phyloP scores from a whole-genome alignment of 495 filamentous ascomycete genomes.

The Letharia columbiana region DNA sequence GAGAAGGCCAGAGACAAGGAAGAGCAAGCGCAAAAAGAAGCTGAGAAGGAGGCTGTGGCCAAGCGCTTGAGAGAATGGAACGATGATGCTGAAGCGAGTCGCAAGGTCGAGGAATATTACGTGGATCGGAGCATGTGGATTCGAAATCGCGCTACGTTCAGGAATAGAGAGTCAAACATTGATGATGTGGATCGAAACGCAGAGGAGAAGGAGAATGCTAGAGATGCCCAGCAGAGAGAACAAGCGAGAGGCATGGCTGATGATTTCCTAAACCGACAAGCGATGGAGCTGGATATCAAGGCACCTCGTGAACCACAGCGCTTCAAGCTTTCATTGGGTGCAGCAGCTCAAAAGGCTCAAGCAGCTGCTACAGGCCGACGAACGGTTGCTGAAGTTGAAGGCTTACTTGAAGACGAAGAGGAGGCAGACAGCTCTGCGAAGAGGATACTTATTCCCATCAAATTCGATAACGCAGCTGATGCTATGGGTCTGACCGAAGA shows the following conservation, averaged over 20 bases:
- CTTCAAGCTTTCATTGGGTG: constrained; percentile 90
- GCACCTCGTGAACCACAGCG: constrained; percentile 66
- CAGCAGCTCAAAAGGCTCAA: constrained; percentile 73
- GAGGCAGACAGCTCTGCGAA: constrained; percentile 62
- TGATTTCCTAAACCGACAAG: constrained; percentile 83
- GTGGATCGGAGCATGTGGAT: constrained; percentile 76
- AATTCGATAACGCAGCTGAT: constrained; percentile 69
- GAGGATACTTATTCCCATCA: constrained; percentile 82
- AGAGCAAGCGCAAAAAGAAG: constrained; percentile 47
- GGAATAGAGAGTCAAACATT: constrained; percentile 58
- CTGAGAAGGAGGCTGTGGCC: constrained; percentile 64
- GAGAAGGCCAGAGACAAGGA: constrained; percentile 70
- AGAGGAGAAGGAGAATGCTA: constrained; percentile 65
- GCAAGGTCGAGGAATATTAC: constrained; percentile 76
- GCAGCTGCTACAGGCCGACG: constrained; percentile 60
- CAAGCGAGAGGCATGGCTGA: constrained; percentile 82
- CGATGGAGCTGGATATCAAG: constrained; percentile 66
- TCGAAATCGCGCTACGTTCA: constrained; percentile 65
- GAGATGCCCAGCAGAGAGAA: constrained; percentile 61
- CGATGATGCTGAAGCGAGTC: constrained; percentile 68
- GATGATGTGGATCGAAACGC: constrained; percentile 75
- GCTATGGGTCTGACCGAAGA: constrained; percentile 68
- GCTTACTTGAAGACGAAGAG: constrained; percentile 87
- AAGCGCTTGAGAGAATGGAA: constrained; percentile 73
- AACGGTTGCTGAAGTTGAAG: constrained; percentile 88